Conservation (phyloP, 305 asterid genomes). For the Caryopteris hybrid region DNA sequence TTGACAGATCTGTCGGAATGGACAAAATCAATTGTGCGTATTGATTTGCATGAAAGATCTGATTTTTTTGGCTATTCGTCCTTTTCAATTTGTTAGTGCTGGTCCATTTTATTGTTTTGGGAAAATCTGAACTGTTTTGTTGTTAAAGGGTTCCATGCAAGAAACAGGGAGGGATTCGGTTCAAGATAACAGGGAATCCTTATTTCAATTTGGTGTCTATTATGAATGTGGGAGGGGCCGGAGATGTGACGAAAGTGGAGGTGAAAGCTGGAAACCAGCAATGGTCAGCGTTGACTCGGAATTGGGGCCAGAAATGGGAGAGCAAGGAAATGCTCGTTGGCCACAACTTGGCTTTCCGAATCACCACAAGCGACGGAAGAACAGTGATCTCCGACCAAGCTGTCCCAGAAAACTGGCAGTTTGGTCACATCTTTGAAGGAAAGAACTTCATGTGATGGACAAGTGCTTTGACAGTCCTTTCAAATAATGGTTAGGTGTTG, state of each 20-base stretch:
- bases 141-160: constrained; percentile 36
- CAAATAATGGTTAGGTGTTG: not conserved
- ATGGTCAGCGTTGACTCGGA: constrained; percentile 35
- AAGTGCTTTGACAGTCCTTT: not conserved
- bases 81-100: no score
- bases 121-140: not conserved
- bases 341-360: constrained; percentile 25
- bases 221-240: constrained; percentile 44
- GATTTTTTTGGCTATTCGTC: not conserved
- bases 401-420: constrained; percentile 39
- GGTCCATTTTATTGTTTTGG: no score
- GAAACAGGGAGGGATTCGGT: constrained; percentile 36
- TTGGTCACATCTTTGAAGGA: constrained; percentile 41
- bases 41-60: no score
- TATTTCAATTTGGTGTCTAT: constrained; percentile 33
- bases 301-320: constrained; percentile 54
- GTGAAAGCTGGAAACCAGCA: constrained; percentile 14
- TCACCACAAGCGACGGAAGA: constrained; percentile 40
- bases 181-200: constrained; percentile 35
- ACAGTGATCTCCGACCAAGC: constrained; percentile 13
- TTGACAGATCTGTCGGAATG: no score
- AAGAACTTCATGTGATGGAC: constrained; percentile 12
- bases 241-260: constrained; percentile 27
- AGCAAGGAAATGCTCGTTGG: constrained; percentile 25
- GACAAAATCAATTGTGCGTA: no score